phyloP scores from a whole-genome alignment of 164 flowering plant species.

The Tetrastigma voinierianum region DNA sequence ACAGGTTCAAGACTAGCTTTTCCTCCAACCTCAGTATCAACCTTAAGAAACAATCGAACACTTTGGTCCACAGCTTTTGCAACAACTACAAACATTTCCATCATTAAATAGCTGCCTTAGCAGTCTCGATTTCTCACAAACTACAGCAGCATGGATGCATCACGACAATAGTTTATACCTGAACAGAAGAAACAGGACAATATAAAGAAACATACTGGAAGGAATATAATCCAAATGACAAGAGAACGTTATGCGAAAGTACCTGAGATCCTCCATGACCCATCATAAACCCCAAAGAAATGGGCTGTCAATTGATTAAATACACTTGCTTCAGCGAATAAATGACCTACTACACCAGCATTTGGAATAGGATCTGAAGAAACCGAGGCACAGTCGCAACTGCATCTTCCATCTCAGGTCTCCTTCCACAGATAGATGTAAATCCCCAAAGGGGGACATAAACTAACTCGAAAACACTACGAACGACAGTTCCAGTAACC shows the following conservation, averaged over 20 bases:
- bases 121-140: constrained; percentile 42
- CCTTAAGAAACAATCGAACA: constrained; percentile 45
- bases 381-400: constrained; percentile 60
- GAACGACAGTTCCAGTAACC: constrained; percentile 30
- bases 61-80: constrained; percentile 50
- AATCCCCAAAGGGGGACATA: constrained; percentile 82
- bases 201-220: neutral
- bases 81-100: constrained; percentile 21
- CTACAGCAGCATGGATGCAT: constrained; percentile 43
- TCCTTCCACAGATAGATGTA: constrained; percentile 67
- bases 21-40: constrained; percentile 60
- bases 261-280: constrained; percentile 90
- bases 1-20: constrained; percentile 31
- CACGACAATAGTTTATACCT: constrained; percentile 67
- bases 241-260: neutral
- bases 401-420: constrained; percentile 96
- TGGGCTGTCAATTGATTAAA: constrained; percentile 54
- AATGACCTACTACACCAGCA: too few species aligned
- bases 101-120: constrained; percentile 12
- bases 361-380: constrained; percentile 50
- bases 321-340: constrained; percentile 34
- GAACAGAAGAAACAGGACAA: constrained; percentile 3
- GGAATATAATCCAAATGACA: neutral
- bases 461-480: constrained; percentile 60
- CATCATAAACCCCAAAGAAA: constrained; percentile 91